Percentiles rank a stretch among this genome's conserved stretches.
Conservation (phyloP, 306 rosid genomes). For the Cicer judaicum region DNA sequence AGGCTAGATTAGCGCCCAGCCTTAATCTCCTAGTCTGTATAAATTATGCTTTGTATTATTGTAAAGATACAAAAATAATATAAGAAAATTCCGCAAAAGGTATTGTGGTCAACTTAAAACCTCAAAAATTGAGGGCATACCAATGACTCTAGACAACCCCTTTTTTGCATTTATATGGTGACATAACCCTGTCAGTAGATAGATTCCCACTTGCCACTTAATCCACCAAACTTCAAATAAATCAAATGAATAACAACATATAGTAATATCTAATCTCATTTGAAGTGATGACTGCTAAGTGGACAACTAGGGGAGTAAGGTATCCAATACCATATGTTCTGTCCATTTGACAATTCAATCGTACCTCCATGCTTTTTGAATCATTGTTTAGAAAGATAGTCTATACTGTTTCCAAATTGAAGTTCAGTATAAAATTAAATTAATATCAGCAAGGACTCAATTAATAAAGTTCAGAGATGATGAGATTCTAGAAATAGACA, state of each 20-base stretch:
- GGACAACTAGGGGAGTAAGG: conserved; percentile 32
- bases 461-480: conserved; percentile 19
- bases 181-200: conserved; percentile 60
- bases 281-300: conserved; percentile 39
- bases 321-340: conserved; percentile 16
- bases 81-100: too few relatives aligned
- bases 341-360: conserved; percentile 31
- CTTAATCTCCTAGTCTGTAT: too few relatives aligned
- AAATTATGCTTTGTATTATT: too few relatives aligned
- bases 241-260: conserved; percentile 49
- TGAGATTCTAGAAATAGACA: conserved; percentile 26
- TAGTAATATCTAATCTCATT: conserved; percentile 42
- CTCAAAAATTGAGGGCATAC: conserved; percentile 58
- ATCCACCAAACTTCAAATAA: conserved; percentile 66
- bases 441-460: conserved; percentile 27
- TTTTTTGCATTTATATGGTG: conserved; percentile 54
- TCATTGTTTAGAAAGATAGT: conserved; percentile 13
- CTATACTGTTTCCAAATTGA: conserved; percentile 34
- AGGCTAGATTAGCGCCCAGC: too few relatives aligned
- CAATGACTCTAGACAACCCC: conserved; percentile 60
- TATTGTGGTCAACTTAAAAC: conserved; percentile 43
- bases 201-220: conserved; percentile 73
- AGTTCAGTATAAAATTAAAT: conserved; percentile 24
- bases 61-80: too few relatives aligned
- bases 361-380: conserved; percentile 1